Evolutionary conservation across 495 filamentous ascomycete species (phyloP).

Genomic region (Hypoxylon intermedium): DNA sequence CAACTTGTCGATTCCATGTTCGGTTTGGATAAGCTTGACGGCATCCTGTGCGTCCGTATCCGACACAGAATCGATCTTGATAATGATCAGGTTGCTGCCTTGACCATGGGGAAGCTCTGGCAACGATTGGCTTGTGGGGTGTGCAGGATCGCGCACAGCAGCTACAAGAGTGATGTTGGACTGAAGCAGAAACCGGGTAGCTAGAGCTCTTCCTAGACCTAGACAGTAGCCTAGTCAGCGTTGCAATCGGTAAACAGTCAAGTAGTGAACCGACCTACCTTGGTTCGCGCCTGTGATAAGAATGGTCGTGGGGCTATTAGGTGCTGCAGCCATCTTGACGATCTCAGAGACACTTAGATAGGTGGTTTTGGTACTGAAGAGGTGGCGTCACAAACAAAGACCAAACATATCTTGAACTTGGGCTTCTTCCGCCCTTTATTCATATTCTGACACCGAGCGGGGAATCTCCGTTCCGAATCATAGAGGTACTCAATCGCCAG

Average conservation of each 20-base stretch:
- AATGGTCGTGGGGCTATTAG: not conserved
- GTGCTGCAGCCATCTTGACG: not conserved
- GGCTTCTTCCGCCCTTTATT: no score
- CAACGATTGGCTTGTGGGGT: constrained; percentile 37
- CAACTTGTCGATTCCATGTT: constrained; percentile 48
- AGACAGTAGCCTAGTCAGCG: no score
- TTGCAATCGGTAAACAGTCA: no score
- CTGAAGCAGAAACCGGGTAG: constrained; percentile 43
- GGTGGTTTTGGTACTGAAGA: not conserved
- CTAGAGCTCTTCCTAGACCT: constrained; percentile 52
- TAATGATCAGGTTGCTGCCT: constrained; percentile 44
- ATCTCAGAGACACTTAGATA: no score
- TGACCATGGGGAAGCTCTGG: constrained; percentile 40
- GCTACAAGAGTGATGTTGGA: constrained; percentile 54
- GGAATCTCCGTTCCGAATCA: no score
- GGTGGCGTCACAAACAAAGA: not conserved
- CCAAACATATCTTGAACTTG: not conserved
- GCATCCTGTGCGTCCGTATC: constrained; percentile 37
- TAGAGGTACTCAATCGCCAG: no score
- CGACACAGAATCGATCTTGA: constrained; percentile 49
- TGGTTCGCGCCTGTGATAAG: constrained; percentile 41
- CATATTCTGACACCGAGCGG: no score
- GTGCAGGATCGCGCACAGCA: constrained; percentile 44
- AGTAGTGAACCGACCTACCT: constrained; percentile 6
- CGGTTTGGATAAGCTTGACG: constrained; percentile 31